A percentile compares a stretch with the other conserved stretches of the same genome.
Evolutionary conservation across 495 filamentous ascomycete species (phyloP).

Genomic region (Hyaloscypha finlandica): DNA sequence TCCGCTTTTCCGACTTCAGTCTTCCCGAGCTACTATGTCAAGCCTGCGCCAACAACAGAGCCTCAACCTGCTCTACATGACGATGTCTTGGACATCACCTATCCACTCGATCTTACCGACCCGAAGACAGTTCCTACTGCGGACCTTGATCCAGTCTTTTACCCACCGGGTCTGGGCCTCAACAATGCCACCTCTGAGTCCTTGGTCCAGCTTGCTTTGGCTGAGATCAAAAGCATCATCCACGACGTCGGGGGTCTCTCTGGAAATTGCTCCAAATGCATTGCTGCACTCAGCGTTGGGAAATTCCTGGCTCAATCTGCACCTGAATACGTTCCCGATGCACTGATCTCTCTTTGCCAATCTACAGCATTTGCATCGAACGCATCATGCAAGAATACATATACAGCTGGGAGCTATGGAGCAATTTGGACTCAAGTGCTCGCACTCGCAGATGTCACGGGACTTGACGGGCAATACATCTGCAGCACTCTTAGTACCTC

Average conservation of each 20-base stretch:
- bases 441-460: conserved; percentile 53
- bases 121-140: conserved; percentile 51
- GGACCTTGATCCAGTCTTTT: conserved; percentile 52
- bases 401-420: conserved; percentile 48
- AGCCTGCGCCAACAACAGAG: conserved; percentile 54
- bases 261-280: conserved; percentile 54
- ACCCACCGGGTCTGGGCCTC: conserved; percentile 47
- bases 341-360: conserved; percentile 53
- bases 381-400: conserved; percentile 47
- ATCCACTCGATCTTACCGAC: conserved; percentile 56
- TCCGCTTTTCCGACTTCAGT: conserved; percentile 56
- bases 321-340: conserved; percentile 48
- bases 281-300: conserved; percentile 49
- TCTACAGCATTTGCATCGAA: conserved; percentile 44
- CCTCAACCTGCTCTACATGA: conserved; percentile 60
- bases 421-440: conserved; percentile 61
- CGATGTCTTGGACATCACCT: conserved; percentile 57
- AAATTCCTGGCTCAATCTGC: conserved; percentile 51
- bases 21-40: conserved; percentile 53
- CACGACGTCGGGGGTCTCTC: conserved; percentile 35
- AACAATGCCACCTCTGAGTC: conserved; percentile 41
- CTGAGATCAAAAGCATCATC: conserved; percentile 50
- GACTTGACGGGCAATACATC: conserved; percentile 59
- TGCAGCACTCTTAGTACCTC: conserved; percentile 50
- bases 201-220: conserved; percentile 41